Conservation (phyloP, 352 stramenopile genomes). For the Globisporangium apiculatum region DNA sequence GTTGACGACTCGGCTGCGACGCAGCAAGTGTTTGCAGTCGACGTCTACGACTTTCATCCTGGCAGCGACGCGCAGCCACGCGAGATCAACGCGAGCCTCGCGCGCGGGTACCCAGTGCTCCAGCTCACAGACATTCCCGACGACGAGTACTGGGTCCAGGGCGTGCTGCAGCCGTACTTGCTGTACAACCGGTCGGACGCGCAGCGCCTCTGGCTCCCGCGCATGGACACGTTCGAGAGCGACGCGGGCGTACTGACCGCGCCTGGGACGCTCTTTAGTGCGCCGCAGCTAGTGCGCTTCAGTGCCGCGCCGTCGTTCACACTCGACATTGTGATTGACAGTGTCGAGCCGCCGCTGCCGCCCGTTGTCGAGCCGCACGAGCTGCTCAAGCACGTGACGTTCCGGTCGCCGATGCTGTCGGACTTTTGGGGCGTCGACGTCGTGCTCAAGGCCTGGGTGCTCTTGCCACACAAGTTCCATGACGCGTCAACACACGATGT, state of each 20-base stretch:
- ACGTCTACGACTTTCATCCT: constrained; percentile 29
- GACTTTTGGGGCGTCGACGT: constrained; percentile 68
- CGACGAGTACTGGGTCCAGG: constrained; percentile 39
- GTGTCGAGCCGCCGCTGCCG: constrained; percentile 29
- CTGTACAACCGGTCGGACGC: constrained; percentile 37
- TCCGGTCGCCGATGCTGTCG: constrained; percentile 51
- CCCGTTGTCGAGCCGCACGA: constrained; percentile 34
- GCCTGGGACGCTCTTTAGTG: constrained; percentile 54
- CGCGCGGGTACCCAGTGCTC: constrained; percentile 23
- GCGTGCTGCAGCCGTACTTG: constrained; percentile 32
- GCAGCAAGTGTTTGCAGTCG: constrained; percentile 34
- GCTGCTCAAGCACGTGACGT: constrained; percentile 59
- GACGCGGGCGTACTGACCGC: constrained; percentile 2
- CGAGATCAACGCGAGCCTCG: constrained; percentile 23
- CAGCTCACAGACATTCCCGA: constrained; percentile 22
- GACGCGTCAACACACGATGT: constrained; percentile 36
- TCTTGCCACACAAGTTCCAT: constrained; percentile 67
- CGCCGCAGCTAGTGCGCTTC: constrained; percentile 39
- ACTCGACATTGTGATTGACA: constrained; percentile 36
- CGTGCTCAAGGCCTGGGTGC: constrained; percentile 58
- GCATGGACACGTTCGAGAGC: constrained; percentile 34
- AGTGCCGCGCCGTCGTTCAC: constrained; percentile 20
- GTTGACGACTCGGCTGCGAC: constrained; percentile 26
- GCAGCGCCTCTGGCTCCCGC: constrained; percentile 26
- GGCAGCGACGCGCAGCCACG: constrained; percentile 8